Base-by-base conservation (phyloP, 1,284 basidiomycete genomes). In the Exobasidium rhododendri region DNA sequence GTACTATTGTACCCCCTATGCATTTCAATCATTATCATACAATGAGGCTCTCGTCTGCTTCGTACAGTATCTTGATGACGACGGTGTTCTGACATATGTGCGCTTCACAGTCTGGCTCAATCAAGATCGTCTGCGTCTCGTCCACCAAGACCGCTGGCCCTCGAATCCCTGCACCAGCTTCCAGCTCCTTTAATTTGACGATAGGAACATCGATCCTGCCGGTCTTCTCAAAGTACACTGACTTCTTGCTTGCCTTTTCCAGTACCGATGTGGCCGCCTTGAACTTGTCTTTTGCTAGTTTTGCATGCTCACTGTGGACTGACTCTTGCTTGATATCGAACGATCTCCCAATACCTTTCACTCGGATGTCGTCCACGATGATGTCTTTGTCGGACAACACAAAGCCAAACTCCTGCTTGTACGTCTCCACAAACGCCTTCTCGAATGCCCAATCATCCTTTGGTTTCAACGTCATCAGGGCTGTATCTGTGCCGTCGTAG, bases 121-220 rank as follows among this genome's bases (percentile, higher is more conserved):
- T 79, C 40, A 93, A 86, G 65, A 94, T 90, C 28, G 92, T 94
- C 82, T 94, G 92, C 14, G 92, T 96, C 72, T 91, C 83, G 80
- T 96, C 92, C 68, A 96, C 89, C 64, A 94, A 87, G 85, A 94
- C 88, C 24, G 90, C 90, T 1, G 93, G 92, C 0, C 92, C 92
- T 31, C 83, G 77, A 31, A 97, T 83, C 29, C 83, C 81, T 62
- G 91, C 87, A 2, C 93, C 93, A 3, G 86, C 81, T 0, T 82
- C 81, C 57, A 97, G 79, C 11, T 83, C 81, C 47, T 85, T 85
- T 62, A 97, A 81, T 69, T 88, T 77, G 78, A 85, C 92, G 22
- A 97, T 88, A 0, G 91, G 91, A 0, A 91, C 92, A 57, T 90
- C 84, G 45, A 90, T 84, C 26, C 91, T 83, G 0, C 90, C 90